A percentile compares a stretch with the other conserved stretches of the same genome.
Evolutionary conservation across 805 yeast genomes (phyloP).

Genomic region (Schwanniomyces vanrijiae): DNA sequence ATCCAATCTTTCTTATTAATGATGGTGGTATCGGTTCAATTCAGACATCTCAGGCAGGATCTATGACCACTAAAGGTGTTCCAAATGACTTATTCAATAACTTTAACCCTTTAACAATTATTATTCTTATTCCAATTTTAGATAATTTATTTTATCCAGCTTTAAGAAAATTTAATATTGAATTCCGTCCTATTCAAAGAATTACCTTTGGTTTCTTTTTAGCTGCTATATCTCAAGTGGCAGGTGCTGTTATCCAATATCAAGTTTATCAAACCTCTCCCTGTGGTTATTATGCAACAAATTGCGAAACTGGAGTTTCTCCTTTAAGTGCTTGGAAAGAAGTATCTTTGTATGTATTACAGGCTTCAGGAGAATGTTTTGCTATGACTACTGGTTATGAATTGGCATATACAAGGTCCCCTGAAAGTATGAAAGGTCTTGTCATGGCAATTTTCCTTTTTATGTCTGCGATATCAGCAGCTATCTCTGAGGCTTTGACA

Average conservation of each 20-base stretch:
- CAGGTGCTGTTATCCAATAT: slow-evolving; percentile 52
- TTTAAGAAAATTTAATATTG: slow-evolving; percentile 41
- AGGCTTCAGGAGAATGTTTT: slow-evolving; percentile 55
- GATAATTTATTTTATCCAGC: slow-evolving; percentile 49
- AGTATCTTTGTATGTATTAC: slow-evolving; percentile 31
- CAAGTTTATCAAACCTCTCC: slow-evolving; percentile 49
- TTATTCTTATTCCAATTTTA: slow-evolving; percentile 50
- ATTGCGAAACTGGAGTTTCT: slow-evolving; percentile 25
- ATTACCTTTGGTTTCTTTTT: slow-evolving; percentile 48
- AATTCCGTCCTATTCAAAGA: slow-evolving; percentile 43
- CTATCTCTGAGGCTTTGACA: slow-evolving; percentile 44
- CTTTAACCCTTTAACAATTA: slow-evolving; percentile 55
- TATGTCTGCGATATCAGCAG: slow-evolving; percentile 49
- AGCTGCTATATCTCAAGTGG: slow-evolving; percentile 47
- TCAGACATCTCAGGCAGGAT: slow-evolving; percentile 54
- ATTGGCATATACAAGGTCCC: slow-evolving; percentile 53
- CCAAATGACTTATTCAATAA: slow-evolving; percentile 57
- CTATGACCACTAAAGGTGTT: slow-evolving; percentile 52
- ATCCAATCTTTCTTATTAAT: slow-evolving; percentile 35
- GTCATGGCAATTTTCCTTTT: slow-evolving; percentile 47
- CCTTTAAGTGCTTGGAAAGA: slow-evolving; percentile 33
- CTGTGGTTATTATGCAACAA: slow-evolving; percentile 48
- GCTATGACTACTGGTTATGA: slow-evolving; percentile 53
- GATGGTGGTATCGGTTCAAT: slow-evolving; percentile 51
- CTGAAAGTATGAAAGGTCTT: slow-evolving; percentile 50